phyloP scores from a whole-genome alignment of 768 basidiomycete genomes.

The Gautieria morchelliformis region DNA sequence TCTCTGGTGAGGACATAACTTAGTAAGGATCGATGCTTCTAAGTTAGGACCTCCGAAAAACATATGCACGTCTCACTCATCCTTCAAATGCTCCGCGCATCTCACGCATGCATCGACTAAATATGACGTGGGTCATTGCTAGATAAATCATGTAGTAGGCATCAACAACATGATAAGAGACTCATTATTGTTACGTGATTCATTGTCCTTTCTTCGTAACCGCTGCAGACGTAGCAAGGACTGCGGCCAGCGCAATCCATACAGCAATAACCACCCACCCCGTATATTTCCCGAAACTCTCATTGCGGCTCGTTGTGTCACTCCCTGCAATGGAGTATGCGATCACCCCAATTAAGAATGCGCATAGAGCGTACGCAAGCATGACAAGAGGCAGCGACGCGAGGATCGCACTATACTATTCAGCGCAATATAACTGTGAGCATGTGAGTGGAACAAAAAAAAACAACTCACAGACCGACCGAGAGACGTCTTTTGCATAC shows the following conservation, averaged over 20 bases:
- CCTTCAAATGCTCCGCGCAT: too few species aligned
- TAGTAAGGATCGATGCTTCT: too few species aligned
- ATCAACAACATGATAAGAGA: too few species aligned
- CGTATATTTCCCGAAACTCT: constrained; percentile 1
- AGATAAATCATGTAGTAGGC: too few species aligned
- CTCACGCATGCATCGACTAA: too few species aligned
- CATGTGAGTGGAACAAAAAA: neutral
- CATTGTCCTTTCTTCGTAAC: neutral
- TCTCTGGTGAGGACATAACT: too few species aligned
- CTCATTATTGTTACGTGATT: neutral
- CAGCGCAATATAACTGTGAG: constrained; percentile 9
- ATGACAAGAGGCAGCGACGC: constrained; percentile 69
- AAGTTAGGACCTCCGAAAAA: too few species aligned
- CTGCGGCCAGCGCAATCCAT: constrained; percentile 6
- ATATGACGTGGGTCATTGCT: too few species aligned
- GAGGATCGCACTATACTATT: constrained; percentile 44
- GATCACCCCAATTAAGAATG: constrained; percentile 44
- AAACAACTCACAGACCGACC: constrained; percentile 24
- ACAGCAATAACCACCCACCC: constrained; percentile 6
- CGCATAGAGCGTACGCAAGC: constrained; percentile 59
- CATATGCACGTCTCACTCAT: too few species aligned
- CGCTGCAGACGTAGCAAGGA: neutral
- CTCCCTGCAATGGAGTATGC: constrained; percentile 3
- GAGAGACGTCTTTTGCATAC: neutral
- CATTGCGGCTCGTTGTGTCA: neutral